Evolutionary conservation across 139 green algal genomes (phyloP).

Genomic region (Picochlorum sp.): DNA sequence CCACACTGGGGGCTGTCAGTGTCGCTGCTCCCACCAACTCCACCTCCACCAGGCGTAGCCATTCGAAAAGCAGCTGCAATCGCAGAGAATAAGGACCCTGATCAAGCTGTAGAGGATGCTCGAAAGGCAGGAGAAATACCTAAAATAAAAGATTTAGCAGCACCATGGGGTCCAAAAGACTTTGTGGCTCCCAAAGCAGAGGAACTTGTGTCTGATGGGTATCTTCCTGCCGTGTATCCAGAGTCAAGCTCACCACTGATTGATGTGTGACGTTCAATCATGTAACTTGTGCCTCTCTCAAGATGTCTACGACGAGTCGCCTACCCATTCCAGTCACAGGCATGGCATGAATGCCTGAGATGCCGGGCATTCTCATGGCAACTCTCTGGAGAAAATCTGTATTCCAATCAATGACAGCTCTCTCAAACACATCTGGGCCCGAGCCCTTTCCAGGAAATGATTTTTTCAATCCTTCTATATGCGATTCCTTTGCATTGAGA

Average conservation of each 20-base stretch:
- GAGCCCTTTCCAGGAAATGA: conserved; percentile 17
- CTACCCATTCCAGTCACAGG: conserved; percentile 44
- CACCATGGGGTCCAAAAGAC: conserved; percentile 38
- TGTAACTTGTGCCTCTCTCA: conserved; percentile 17
- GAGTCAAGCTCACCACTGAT: conserved; percentile 9
- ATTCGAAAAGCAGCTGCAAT: conserved; percentile 23
- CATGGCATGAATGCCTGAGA: conserved; percentile 63
- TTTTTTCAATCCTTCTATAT: conserved; percentile 16
- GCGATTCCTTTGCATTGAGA: conserved; percentile 7
- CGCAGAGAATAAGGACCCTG: conserved; percentile 42
- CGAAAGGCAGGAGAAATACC: conserved; percentile 36
- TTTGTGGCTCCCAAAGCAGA: background rate
- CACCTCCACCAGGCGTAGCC: conserved; percentile 29
- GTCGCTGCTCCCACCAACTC: conserved; percentile 18
- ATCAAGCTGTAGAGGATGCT: conserved; percentile 41
- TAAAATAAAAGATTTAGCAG: conserved; percentile 31
- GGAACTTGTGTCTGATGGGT: conserved; percentile 8
- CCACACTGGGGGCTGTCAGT: conserved; percentile 30
- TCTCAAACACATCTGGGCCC: background rate
- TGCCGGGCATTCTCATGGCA: conserved; percentile 23
- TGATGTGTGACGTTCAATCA: conserved; percentile 12
- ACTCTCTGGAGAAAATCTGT: conserved; percentile 33
- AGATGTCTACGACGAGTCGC: conserved; percentile 20
- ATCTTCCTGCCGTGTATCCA: conserved; percentile 30
- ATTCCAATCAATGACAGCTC: conserved; percentile 23